Conservation (phyloP, 306 rosid genomes). For the Fagus sylvatica region DNA sequence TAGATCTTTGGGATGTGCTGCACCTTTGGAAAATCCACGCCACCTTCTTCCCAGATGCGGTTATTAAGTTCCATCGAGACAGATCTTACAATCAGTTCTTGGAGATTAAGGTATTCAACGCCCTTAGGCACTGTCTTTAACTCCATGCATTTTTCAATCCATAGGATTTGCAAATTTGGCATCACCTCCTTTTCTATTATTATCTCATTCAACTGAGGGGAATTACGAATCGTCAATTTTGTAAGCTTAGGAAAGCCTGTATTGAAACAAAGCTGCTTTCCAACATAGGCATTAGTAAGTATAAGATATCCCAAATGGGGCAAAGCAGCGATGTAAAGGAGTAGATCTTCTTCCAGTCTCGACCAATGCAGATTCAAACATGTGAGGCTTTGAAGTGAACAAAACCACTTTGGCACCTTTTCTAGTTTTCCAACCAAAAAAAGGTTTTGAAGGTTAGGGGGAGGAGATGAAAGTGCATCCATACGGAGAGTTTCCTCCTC, state of each 20-base stretch:
- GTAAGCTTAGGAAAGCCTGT: constrained; percentile 11
- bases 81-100: accelerated
- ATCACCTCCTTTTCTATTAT: not conserved
- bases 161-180: not conserved
- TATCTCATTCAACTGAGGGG: constrained; percentile 6
- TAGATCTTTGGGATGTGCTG: accelerated
- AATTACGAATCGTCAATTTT: accelerated
- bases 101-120: constrained; percentile 1
- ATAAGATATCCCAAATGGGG: accelerated
- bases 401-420: not conserved
- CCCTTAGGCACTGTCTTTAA: constrained; percentile 1
- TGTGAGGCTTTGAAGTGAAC: not conserved
- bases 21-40: accelerated
- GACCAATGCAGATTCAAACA: not conserved
- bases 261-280: not conserved
- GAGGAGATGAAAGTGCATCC: constrained; percentile 2
- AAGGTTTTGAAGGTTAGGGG: not conserved
- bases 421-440: not conserved
- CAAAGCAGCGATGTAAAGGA: not conserved
- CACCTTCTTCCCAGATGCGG: accelerated
- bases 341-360: not conserved
- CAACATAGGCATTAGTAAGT: not conserved
- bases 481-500: not conserved
- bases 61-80: not conserved
- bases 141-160: not conserved